Base-by-base conservation (phyloP, 352 stramenopile species). In the Globisporangium abappressorium region DNA sequence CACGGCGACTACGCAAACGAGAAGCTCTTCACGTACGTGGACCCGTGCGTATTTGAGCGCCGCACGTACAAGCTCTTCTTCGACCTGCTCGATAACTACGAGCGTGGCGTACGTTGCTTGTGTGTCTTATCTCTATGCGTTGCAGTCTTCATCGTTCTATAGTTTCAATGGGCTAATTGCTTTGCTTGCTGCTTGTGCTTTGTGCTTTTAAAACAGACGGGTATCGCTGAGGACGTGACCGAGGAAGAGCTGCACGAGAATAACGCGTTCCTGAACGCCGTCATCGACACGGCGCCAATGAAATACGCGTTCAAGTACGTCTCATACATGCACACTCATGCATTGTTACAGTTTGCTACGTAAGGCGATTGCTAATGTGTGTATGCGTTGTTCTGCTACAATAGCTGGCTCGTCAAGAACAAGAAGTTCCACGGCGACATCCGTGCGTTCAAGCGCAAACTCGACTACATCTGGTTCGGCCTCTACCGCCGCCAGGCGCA, bases 391-490 rank as follows among this genome's bases (percentile, higher is more conserved):
- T 22, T 22, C 1, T 55, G 26, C 53, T 14, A 18, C 2, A 5
- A 56, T 68, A 96, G 78, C 57, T 96, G 74, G 80, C 73, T 97
- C 22, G 72, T 80, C 14, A 92, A 93, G 74, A 95, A 93, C 72
- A 92, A 91, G 43, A 94, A 94, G 75, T 89, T 94, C 59, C 70
- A 71, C 3, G 89, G 89, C 22, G 82, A 93, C 57, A 69, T 87
- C 30, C 73, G 76, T 6, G 84, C 78, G 4, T 96, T 97, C 76
- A 94, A 95, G 81, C 86, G 87, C 65, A 94, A 98, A 51, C 72
- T 99, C n/a, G 84, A 98, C 59, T 75, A 88, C 41, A 97, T 98
- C 57, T 98, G 96, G 95, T 98, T 99, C 71, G 88, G 95, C 2
- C 68, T 98, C 49, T 99, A 99, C 76, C 87, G 88, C 34, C 92